Conservation (phyloP, 495 filamentous ascomycete species). For the Hypoxylon crocopeplum region DNA sequence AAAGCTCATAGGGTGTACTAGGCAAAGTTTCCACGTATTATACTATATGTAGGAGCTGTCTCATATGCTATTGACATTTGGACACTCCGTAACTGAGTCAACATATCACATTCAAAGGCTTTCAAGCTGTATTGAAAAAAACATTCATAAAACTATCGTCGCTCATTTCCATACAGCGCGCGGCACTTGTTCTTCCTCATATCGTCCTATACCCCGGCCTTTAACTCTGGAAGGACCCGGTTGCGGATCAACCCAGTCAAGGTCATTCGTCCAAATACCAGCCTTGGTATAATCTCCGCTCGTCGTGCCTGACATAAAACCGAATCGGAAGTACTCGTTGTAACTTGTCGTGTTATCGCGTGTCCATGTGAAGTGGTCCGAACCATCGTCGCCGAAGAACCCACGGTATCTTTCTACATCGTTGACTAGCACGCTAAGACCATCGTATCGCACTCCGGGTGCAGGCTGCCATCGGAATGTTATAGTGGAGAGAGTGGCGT, state of each 20-base stretch:
- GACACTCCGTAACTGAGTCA: neutral
- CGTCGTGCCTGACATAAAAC: conserved; percentile 72
- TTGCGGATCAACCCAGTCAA: conserved; percentile 69
- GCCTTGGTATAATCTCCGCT: conserved; percentile 81
- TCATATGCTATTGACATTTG: too few species aligned
- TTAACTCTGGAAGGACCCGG: conserved; percentile 53
- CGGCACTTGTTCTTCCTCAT: conserved; percentile 22
- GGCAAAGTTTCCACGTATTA: too few species aligned
- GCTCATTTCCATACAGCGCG: conserved; percentile 28
- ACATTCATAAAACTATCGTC: conserved; percentile 16
- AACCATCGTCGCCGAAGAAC: conserved; percentile 57
- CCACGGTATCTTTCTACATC: conserved; percentile 86
- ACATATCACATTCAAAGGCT: neutral
- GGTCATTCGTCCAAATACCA: conserved; percentile 74
- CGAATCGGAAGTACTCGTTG: conserved; percentile 86
- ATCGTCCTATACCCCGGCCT: conserved; percentile 22
- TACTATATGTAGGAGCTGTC: too few species aligned
- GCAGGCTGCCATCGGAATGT: conserved; percentile 61
- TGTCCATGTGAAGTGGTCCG: conserved; percentile 56
- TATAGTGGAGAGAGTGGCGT: conserved; percentile 47
- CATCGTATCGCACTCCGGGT: conserved; percentile 72
- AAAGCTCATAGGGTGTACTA: neutral
- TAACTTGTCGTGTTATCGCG: conserved; percentile 47
- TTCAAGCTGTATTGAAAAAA: neutral
- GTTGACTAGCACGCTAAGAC: conserved; percentile 88